Conservation (phyloP, 2,329 filamentous ascomycete genomes). For the Hymenoscyphus occultus region DNA sequence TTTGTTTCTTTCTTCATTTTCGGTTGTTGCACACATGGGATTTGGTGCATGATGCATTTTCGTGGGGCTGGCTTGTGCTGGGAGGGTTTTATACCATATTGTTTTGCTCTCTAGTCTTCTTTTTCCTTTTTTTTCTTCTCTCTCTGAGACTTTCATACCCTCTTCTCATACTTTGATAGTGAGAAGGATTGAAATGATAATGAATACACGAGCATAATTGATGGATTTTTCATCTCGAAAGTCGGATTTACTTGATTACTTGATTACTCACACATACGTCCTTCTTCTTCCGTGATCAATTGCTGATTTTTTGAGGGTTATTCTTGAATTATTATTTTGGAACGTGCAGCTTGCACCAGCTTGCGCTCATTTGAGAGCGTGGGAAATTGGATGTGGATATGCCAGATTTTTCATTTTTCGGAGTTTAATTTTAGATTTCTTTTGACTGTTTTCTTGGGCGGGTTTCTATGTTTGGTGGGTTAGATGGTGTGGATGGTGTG, state of each 20-base stretch:
- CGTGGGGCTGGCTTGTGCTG: background rate
- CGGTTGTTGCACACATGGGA: background rate
- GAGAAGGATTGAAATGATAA: background rate
- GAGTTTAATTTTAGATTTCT: too few species aligned
- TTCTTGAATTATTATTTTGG: too few species aligned
- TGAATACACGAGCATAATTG: background rate
- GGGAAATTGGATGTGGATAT: too few species aligned
- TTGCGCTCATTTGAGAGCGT: too few species aligned
- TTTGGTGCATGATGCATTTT: background rate
- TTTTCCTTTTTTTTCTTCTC: too few species aligned
- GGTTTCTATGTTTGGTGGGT: too few species aligned
- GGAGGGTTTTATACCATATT: background rate
- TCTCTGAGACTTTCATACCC: too few species aligned
- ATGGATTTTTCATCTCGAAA: background rate
- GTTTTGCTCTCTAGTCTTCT: too few species aligned
- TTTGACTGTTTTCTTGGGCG: too few species aligned
- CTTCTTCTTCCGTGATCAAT: background rate
- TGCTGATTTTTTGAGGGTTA: background rate
- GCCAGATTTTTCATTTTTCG: too few species aligned
- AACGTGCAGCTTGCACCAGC: too few species aligned
- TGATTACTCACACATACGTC: background rate
- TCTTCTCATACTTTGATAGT: background rate
- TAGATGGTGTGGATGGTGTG: too few species aligned
- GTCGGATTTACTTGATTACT: background rate
- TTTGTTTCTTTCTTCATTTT: background rate